phyloP scores from a whole-genome alignment of 371 early-diverging fungal species.

The Mucor plumbeus region DNA sequence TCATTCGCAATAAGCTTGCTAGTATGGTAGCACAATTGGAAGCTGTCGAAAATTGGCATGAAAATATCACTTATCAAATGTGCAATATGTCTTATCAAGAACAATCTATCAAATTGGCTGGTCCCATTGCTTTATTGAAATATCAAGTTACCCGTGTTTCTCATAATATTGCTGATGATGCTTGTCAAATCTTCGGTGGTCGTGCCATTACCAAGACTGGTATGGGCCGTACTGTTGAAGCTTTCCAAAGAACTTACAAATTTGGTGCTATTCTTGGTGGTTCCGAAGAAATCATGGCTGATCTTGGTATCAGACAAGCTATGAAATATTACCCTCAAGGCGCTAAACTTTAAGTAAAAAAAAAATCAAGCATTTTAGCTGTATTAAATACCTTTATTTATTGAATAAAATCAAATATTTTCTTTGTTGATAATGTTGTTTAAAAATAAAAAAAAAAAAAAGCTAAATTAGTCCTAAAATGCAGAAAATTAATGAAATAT shows the following conservation, averaged over 20 bases:
- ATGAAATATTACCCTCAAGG: constrained; percentile 42
- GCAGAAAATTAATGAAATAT: too few species aligned
- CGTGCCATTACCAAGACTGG: constrained; percentile 70
- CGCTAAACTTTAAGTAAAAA: constrained; percentile 29
- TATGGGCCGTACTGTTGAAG: constrained; percentile 62
- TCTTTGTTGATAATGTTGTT: background rate
- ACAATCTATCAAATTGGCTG: constrained; percentile 66
- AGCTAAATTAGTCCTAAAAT: too few species aligned
- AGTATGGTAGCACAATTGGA: constrained; percentile 68
- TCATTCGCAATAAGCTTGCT: constrained; percentile 69
- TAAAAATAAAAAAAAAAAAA: too few species aligned
- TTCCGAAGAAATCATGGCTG: constrained; percentile 70
- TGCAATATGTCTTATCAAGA: constrained; percentile 64
- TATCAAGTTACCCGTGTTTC: constrained; percentile 63
- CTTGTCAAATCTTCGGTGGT: constrained; percentile 76
- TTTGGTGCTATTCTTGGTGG: constrained; percentile 82
- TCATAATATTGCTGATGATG: constrained; percentile 63
- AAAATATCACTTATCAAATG: constrained; percentile 71
- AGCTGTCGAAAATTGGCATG: constrained; percentile 65
- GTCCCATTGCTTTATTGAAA: constrained; percentile 71
- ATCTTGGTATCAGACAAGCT: constrained; percentile 56
- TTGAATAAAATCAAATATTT: background rate
- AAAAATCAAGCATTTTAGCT: background rate
- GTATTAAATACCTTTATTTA: background rate
- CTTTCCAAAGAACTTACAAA: constrained; percentile 64